Evolutionary conservation across 805 yeast species (phyloP), one percentile per base, ranked within the genome.

Genomic region (Blastobotrys parvus): DNA sequence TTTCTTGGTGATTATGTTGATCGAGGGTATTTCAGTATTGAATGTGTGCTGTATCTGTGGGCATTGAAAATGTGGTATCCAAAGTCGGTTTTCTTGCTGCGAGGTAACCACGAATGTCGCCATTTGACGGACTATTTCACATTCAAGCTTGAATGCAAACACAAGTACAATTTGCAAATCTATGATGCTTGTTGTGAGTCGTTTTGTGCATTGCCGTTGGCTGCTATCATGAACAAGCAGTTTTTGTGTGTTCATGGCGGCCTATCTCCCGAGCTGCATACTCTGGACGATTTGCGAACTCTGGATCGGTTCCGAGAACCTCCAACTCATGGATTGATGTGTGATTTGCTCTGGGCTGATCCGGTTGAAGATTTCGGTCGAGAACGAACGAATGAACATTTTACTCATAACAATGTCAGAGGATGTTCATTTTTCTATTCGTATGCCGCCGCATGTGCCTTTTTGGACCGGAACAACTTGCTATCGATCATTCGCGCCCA

Each of bases 191-290:
- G 86, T 47, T 72, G 89, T 56, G 67, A 68, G 22, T 82, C 95
- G 10, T 90, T 90, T 65, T 85, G 85, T 58, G 78, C 92, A 0
- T 67, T 90, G 45, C 97, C 97, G 4, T 71, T 90, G 51, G 95
- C 94, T 1, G 97, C 97, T 0, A 69, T 90, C 20, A 83, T 90
- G 90, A 89, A 88, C 65, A 79, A 79, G 49, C 97, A 90, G 63
- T 90, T 89, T 54, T 82, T 90, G 59, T 90, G 97, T 63, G 94
- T 88, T 41, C 98, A 90, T 60, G 98, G 97, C 41, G 97, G 97
- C 11, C 70, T 90, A 10, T 85, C 95, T 7, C 96, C 95, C 3
- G 92, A 87, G 42, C 67, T 90, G 50, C 73, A 70, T 43, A 66
- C 80, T 1, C 68, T 86, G 32, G 78, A 77, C 37, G 96, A 88